These are phyloP conservation scores for Diplodia sapinea DNA, from an alignment of 2,329 filamentous ascomycete genomes.

Conservation along the genomic window DNA sequence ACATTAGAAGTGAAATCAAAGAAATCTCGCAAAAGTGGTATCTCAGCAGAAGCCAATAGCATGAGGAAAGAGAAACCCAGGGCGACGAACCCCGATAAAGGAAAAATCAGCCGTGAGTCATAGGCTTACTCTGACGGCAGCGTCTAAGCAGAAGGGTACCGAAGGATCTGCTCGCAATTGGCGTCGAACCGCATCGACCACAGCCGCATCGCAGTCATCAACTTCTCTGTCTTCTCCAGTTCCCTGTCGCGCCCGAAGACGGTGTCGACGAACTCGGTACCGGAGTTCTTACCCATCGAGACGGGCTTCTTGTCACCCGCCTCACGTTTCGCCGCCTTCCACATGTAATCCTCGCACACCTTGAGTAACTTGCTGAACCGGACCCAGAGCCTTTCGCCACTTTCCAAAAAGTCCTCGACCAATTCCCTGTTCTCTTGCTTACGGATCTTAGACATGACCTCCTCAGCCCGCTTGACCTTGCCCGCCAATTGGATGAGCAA, in stretches of 20 bases:
- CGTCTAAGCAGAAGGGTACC: slow-evolving; percentile 49
- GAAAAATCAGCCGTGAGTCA: slow-evolving; percentile 11
- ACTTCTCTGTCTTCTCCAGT: slow-evolving; percentile 85
- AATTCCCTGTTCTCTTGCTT: slow-evolving; percentile 75
- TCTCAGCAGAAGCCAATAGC: slow-evolving; percentile 28
- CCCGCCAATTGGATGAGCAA: slow-evolving; percentile 90
- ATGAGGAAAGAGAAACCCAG: not conserved
- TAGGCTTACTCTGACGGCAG: slow-evolving; percentile 16
- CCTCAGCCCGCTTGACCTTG: slow-evolving; percentile 90
- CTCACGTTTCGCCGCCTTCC: slow-evolving; percentile 48
- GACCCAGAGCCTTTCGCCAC: slow-evolving; percentile 83
- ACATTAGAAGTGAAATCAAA: slow-evolving; percentile 15
- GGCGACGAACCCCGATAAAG: slow-evolving; percentile 1
- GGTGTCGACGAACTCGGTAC: slow-evolving; percentile 93
- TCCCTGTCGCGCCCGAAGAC: slow-evolving; percentile 93
- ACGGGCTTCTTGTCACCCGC: slow-evolving; percentile 31
- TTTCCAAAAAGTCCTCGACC: slow-evolving; percentile 87
- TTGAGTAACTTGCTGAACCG: slow-evolving; percentile 88
- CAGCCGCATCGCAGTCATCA: slow-evolving; percentile 85
- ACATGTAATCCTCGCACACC: slow-evolving; percentile 92
- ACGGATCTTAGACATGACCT: slow-evolving; percentile 74
- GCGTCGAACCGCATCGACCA: slow-evolving; percentile 96
- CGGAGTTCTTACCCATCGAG: slow-evolving; percentile 83
- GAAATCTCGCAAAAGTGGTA: slow-evolving; percentile 30
- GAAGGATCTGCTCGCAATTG: slow-evolving; percentile 90